These are phyloP conservation scores for Hypericum perforatum DNA, from an alignment of 345 rosid species.

Conservation along the genomic window DNA sequence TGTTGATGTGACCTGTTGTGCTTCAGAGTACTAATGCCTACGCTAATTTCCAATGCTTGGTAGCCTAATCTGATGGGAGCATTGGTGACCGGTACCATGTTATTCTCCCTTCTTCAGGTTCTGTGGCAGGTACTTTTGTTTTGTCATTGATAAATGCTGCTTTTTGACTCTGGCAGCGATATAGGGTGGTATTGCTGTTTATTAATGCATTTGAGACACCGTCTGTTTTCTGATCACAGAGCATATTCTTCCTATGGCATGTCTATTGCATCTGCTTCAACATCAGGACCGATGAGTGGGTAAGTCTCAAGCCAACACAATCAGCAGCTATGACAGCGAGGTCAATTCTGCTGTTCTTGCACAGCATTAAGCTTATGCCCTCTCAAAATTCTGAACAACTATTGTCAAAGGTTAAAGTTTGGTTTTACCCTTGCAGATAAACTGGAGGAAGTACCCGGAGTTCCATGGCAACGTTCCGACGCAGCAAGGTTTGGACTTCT, in stretches of 20 bases:
- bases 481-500: slow-evolving; percentile 26
- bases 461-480: slow-evolving; percentile 27
- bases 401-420: too few species aligned
- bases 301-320: slow-evolving; percentile 25
- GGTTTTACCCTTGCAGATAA: slow-evolving; percentile 25
- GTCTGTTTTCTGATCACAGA: slow-evolving; percentile 24
- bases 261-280: slow-evolving; percentile 50
- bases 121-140: slow-evolving; percentile 46
- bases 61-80: slow-evolving; percentile 22
- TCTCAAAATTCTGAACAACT: neutral
- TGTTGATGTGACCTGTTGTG: too few species aligned
- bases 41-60: neutral
- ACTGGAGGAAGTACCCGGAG: slow-evolving; percentile 59
- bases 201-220: neutral
- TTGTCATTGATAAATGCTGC: neutral
- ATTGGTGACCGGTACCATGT: slow-evolving; percentile 35
- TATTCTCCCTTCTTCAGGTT: slow-evolving; percentile 44
- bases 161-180: neutral
- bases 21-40: too few species aligned
- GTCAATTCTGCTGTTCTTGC: neutral
- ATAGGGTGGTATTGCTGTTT: neutral
- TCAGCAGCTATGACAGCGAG: neutral
- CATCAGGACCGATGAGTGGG: slow-evolving; percentile 68
- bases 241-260: slow-evolving; percentile 44
- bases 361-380: too few species aligned